Evolutionary conservation across 306 rosid species (phyloP).

Genomic region (Rubus idaeus): DNA sequence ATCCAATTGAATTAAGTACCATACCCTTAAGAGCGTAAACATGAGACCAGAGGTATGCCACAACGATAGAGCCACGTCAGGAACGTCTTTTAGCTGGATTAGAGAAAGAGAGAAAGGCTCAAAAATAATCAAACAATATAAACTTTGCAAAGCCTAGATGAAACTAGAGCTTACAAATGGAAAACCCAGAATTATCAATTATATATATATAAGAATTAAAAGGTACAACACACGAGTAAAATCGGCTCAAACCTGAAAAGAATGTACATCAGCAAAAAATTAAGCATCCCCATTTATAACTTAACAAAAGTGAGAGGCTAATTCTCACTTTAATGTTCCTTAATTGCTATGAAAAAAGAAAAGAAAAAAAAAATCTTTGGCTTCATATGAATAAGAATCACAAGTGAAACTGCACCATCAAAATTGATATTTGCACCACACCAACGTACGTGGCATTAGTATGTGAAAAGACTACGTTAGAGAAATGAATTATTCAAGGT

Average conservation of each 20-base stretch:
- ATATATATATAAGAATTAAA: background rate
- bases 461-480: background rate
- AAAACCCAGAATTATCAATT: background rate
- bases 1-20: background rate
- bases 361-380: background rate
- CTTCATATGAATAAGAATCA: background rate
- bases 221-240: background rate
- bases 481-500: background rate
- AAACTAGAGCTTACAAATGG: background rate
- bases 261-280: background rate
- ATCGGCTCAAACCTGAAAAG: background rate
- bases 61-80: constrained; percentile 38
- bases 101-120: background rate
- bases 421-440: background rate
- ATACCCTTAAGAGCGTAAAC: constrained; percentile 36
- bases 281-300: too few relatives aligned
- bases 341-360: background rate
- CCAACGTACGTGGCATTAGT: background rate
- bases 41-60: constrained; percentile 41
- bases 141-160: background rate
- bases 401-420: background rate
- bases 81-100: constrained; percentile 24
- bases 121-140: background rate
- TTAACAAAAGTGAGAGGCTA: background rate
- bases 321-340: background rate